phyloP scores from a whole-genome alignment of 2,329 filamentous ascomycete genomes.

The Paecilomyces sp. region DNA sequence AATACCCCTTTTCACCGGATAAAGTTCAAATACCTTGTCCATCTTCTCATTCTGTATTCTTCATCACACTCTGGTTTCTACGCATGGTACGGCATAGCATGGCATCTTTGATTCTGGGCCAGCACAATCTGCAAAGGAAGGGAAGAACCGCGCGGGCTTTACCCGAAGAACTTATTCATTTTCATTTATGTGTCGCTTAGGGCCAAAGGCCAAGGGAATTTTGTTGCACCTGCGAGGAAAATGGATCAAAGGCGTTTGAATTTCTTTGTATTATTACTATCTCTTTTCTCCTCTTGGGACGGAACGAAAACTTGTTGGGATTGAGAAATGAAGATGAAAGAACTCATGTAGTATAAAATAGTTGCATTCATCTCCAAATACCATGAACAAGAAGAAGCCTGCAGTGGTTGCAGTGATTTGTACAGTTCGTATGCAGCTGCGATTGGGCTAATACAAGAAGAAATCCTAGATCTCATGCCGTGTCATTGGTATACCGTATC shows the following conservation, averaged over 20 bases:
- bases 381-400: no score
- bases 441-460: no score
- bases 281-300: not conserved
- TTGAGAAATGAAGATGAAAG: not conserved
- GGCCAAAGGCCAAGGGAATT: not conserved
- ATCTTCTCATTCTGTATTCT: not conserved
- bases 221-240: not conserved
- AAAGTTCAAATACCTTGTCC: not conserved
- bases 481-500: not conserved
- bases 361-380: no score
- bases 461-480: not conserved
- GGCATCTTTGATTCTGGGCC: not conserved
- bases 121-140: not conserved
- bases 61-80: not conserved
- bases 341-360: not conserved
- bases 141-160: not conserved
- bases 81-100: not conserved
- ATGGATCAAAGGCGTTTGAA: not conserved
- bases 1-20: not conserved
- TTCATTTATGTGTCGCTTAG: not conserved
- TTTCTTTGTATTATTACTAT: not conserved
- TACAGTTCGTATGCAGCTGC: no score
- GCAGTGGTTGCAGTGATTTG: no score
- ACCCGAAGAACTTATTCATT: not conserved
- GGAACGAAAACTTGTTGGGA: not conserved